Conservation (phyloP, 1,139 yeast genomes). For the Saccharomyces uvarum region DNA sequence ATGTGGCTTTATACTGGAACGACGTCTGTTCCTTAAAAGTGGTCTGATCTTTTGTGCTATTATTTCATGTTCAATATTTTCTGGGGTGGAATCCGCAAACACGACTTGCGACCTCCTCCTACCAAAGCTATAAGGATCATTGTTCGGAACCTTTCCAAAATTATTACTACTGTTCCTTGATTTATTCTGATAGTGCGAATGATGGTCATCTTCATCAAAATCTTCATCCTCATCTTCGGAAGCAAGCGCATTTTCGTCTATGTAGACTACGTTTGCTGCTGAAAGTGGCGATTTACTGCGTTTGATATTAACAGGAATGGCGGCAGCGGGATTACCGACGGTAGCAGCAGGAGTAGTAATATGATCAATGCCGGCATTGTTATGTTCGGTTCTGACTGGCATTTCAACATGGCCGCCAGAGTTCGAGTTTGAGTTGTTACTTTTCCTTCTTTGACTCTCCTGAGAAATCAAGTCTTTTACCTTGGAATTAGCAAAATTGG, state of each 20-base stretch:
- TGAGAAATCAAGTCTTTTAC: constrained; percentile 32
- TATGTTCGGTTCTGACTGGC: not conserved
- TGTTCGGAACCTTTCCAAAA: constrained; percentile 2
- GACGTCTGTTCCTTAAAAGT: constrained; percentile 7
- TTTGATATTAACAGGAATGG: constrained; percentile 1
- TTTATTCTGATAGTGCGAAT: constrained; percentile 21
- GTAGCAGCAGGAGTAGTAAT: constrained; percentile 3
- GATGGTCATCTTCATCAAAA: constrained; percentile 7
- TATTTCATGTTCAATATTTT: constrained; percentile 26
- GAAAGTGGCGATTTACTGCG: constrained; percentile 3
- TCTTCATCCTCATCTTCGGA: constrained; percentile 31
- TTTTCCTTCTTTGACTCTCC: constrained; percentile 19
- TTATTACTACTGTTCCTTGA: constrained; percentile 17
- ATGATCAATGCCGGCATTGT: not conserved
- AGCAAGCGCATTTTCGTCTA: constrained; percentile 40
- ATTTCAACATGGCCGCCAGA: constrained; percentile 11
- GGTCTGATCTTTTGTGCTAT: constrained; percentile 29
- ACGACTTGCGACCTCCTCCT: constrained; percentile 25
- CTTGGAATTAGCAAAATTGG: constrained; percentile 31
- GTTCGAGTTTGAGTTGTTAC: constrained; percentile 37
- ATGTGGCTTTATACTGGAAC: constrained; percentile 6
- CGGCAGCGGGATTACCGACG: constrained; percentile 3
- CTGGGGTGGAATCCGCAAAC: constrained; percentile 19
- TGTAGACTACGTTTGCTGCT: constrained; percentile 15
- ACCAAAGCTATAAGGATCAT: constrained; percentile 6